Conservation (phyloP, 2,329 filamentous ascomycete genomes). For the Apiospora phragmitis region DNA sequence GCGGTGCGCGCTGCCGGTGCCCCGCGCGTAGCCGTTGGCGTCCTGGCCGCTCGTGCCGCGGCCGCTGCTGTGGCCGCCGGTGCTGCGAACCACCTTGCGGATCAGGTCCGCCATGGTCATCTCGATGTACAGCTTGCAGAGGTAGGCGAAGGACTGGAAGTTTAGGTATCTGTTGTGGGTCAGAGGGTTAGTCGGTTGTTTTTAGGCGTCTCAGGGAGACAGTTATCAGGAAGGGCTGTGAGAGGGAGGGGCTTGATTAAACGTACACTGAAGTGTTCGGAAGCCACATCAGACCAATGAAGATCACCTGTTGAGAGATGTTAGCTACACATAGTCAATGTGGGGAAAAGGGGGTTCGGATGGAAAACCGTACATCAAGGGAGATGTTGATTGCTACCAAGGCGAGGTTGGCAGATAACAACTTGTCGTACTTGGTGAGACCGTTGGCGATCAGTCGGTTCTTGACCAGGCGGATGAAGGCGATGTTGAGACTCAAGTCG, state of each 20-base stretch:
- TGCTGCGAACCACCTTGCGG: constrained; percentile 27
- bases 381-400: constrained; percentile 40
- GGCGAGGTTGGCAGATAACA: constrained; percentile 40
- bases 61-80: constrained; percentile 12
- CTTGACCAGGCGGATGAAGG: constrained; percentile 41
- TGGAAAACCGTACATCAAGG: constrained; percentile 31
- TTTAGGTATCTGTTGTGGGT: constrained; percentile 35
- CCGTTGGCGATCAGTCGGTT: constrained; percentile 41
- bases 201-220: background rate
- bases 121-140: constrained; percentile 46
- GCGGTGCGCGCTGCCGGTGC: background rate
- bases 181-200: background rate
- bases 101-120: constrained; percentile 46
- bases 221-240: too few relatives aligned
- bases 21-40: background rate
- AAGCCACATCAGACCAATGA: constrained; percentile 40
- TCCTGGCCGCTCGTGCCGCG: background rate
- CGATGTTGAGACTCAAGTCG: constrained; percentile 41
- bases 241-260: background rate
- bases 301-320: constrained; percentile 3
- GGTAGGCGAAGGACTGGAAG: constrained; percentile 44
- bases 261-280: constrained; percentile 37
- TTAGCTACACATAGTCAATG: background rate
- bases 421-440: constrained; percentile 41
- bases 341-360: too few relatives aligned